These are phyloP conservation scores for Phytophthora citrophthora DNA, from an alignment of 352 stramenopile species.

Conservation along the genomic window DNA sequence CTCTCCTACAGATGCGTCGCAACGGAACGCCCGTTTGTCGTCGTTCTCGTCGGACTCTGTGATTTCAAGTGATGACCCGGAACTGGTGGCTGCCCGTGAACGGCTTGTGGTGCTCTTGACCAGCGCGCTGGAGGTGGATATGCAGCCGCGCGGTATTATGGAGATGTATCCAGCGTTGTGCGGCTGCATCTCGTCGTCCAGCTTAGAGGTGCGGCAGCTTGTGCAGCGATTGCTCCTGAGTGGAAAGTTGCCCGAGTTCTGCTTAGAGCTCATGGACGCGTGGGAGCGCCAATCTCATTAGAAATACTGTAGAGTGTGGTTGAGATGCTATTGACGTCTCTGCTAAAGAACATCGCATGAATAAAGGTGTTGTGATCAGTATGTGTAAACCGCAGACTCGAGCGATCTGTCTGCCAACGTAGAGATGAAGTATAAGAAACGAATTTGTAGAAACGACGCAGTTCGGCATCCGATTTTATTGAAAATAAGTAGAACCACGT, in stretches of 20 bases:
- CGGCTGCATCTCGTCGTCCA: slow-evolving; percentile 72
- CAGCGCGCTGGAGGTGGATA: slow-evolving; percentile 56
- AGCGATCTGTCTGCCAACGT: too few relatives aligned
- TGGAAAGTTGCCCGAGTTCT: slow-evolving; percentile 59
- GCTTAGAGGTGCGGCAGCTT: slow-evolving; percentile 66
- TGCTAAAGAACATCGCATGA: background rate
- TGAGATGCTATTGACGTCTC: background rate
- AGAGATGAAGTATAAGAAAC: too few relatives aligned
- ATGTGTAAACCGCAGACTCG: background rate
- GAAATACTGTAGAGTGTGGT: slow-evolving; percentile 9
- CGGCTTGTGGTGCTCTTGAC: slow-evolving; percentile 74
- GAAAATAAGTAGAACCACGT: too few relatives aligned
- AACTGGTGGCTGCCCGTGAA: slow-evolving; percentile 52
- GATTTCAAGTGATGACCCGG: slow-evolving; percentile 4
- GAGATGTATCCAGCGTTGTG: slow-evolving; percentile 84
- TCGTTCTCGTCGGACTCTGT: slow-evolving; percentile 5
- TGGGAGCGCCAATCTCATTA: slow-evolving; percentile 38
- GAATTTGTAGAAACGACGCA: too few relatives aligned
- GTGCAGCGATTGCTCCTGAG: slow-evolving; percentile 75
- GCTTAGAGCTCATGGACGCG: slow-evolving; percentile 49
- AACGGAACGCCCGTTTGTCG: slow-evolving; percentile 4
- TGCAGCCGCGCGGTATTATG: slow-evolving; percentile 64
- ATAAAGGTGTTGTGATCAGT: background rate
- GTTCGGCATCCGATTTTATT: too few relatives aligned
- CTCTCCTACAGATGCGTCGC: slow-evolving; percentile 3